These are phyloP conservation scores for Mucor circinelloides DNA, from an alignment of 371 early-diverging fungal species.

Conservation along the genomic window DNA sequence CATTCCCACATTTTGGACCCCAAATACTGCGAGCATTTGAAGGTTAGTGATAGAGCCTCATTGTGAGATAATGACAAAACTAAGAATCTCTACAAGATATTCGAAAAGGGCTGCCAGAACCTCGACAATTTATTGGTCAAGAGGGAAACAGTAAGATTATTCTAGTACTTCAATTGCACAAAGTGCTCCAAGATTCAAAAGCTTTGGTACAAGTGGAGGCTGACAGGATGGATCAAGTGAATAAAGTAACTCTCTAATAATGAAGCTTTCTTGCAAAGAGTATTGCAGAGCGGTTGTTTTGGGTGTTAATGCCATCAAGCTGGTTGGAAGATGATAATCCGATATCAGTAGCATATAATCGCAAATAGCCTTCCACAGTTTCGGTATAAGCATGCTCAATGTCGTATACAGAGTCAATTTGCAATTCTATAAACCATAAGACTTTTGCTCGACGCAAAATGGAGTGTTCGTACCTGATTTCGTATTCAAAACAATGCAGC, in stretches of 20 bases:
- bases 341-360: constrained; percentile 17
- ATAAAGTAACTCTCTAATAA: constrained; percentile 39
- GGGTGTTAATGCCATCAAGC: not conserved
- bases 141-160: constrained; percentile 47
- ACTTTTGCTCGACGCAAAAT: not conserved
- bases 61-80: not conserved
- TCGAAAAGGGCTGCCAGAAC: constrained; percentile 38
- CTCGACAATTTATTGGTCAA: constrained; percentile 44
- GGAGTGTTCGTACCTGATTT: constrained; percentile 14
- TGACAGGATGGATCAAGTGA: constrained; percentile 33
- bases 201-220: constrained; percentile 35
- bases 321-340: not conserved
- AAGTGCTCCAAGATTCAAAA: constrained; percentile 36
- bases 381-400: constrained; percentile 26
- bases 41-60: constrained; percentile 22
- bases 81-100: constrained; percentile 27
- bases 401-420: constrained; percentile 8
- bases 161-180: constrained; percentile 43
- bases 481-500: constrained; percentile 27
- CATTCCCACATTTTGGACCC: constrained; percentile 46
- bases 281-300: constrained; percentile 24
- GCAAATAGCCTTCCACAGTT: constrained; percentile 25
- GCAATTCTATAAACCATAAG: not conserved
- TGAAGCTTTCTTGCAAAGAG: constrained; percentile 11
- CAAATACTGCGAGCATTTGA: constrained; percentile 38